phyloP scores from a whole-genome alignment of 805 yeast genomes.

The Cyberlindnera saturnus region DNA sequence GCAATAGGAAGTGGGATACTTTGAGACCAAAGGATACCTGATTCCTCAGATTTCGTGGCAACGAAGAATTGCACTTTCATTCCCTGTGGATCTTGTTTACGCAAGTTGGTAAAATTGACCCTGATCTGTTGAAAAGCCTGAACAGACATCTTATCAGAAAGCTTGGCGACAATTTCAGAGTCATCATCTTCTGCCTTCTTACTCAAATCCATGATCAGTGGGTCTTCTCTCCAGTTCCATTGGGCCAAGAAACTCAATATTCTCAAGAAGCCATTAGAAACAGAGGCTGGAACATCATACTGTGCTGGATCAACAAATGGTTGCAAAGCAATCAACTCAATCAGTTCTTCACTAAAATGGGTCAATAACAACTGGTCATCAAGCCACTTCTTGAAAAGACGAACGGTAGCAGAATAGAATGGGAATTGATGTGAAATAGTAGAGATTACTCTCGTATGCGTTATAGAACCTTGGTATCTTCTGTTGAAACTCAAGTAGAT shows the following conservation, averaged over 20 bases:
- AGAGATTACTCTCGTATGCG: constrained; percentile 77
- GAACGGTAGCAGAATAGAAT: constrained; percentile 69
- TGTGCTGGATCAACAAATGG: constrained; percentile 87
- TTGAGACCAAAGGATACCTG: constrained; percentile 80
- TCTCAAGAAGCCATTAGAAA: constrained; percentile 75
- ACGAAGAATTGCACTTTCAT: constrained; percentile 74
- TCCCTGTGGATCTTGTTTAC: constrained; percentile 79
- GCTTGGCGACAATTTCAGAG: constrained; percentile 33
- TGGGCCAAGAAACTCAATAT: constrained; percentile 60
- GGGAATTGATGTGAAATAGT: constrained; percentile 67
- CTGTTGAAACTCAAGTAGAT: constrained; percentile 59
- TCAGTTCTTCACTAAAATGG: constrained; percentile 71
- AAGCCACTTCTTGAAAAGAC: constrained; percentile 87
- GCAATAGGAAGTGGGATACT: constrained; percentile 68
- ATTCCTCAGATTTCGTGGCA: constrained; percentile 77
- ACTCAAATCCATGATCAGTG: constrained; percentile 73
- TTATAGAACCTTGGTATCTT: constrained; percentile 57
- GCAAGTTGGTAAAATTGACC: constrained; percentile 56
- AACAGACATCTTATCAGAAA: constrained; percentile 57
- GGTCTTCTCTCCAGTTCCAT: constrained; percentile 95
- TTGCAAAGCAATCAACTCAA: constrained; percentile 76
- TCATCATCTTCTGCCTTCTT: constrained; percentile 38
- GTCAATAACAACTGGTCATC: constrained; percentile 69
- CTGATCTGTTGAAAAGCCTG: constrained; percentile 57
- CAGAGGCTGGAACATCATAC: constrained; percentile 72